Base-by-base conservation (phyloP, 371 early-diverging fungal genomes). In the Rhizopus microsporus region DNA sequence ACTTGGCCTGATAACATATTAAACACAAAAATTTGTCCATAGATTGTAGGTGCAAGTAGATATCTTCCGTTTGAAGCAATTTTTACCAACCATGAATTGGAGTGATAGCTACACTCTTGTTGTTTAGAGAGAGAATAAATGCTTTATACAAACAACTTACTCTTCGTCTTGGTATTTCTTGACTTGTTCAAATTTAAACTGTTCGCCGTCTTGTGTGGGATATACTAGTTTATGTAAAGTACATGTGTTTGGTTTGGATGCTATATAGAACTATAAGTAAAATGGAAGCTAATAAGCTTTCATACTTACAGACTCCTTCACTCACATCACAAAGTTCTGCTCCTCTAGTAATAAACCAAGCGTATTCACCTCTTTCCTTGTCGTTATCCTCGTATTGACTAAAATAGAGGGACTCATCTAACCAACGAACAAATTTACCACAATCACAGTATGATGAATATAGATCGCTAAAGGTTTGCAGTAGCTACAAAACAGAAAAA, bases 401-500 rank as follows among this genome's bases (percentile, higher is more conserved):
- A 34, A 39, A 35, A 54, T 56, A 60, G 7, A 49, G 50, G 1
- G 68, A 51, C 17, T 81, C 79, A 47, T 92, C 92, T 15, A 87
- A 60, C 68, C 81, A 84, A 42, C 77, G 66, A 13, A 93, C 81
- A 59, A 92, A 90, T 69, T 93, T 93, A 52, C 85, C 90, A 61
- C 91, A 93, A 69, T 95, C 95, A 71, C 94, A 94, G 66, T 93
- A 95, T 17, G 89, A 93, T 29, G 93, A 89, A 69, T 90, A 94
- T 42, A 91, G 74, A 54, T 85, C 78, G 31, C 86, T 86, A 59
- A 94, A 95, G 10, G 88, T 84, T 77, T 91, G 90, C 39, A 93
- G 60, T 48, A 93, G 62, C 81, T 81, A 72, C 10, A 15, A 1
- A 32, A 16, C 17, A 42, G n/a, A 46, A 46, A 34, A 32, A 16